Evolutionary conservation across 345 rosid species (phyloP), one percentile per base, ranked within the genome.

Genomic region (Brassica incana): DNA sequence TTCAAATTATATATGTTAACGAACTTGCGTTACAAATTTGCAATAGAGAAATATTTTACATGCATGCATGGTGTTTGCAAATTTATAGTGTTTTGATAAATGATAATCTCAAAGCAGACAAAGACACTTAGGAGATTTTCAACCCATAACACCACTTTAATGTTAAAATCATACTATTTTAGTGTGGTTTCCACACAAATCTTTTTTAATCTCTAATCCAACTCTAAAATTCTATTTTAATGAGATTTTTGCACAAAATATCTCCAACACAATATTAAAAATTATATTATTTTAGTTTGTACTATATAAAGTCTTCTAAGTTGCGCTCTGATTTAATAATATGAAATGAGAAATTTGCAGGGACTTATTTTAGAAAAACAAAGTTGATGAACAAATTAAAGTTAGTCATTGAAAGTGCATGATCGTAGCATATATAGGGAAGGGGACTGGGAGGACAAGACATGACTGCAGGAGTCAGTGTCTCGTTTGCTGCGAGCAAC

Each of bases 401-500:
- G 25, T 23, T 20, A 15, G 25, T 33, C 6, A 18, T n/a, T 23
- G 16, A 45, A 50, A n/a, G 58, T 43, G 71, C 45, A 33, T 79
- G 74, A 36, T 62, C 59, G 27, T 61, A 73, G 74, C 48, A 40
- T 40, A 40, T 8, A 23, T n/a, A 71, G 61, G 61, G 74, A 29
- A 29, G 32, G 32, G 32, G 32, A 29, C 32, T 29, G 32, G 32
- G 32, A 29, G 52, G 76, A 80, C 79, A 54, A 15, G 25, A 80
- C 76, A 75, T 75, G 60, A 40, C 83, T 80, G 83, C 83, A 75
- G 10, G 58, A 36, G 76, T 80, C 72, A 74, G 75, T 62, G 61
- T 70, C 62, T 75, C 79, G 79, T 63, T 74, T 69, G 40, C 40
- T 63, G 58, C 82, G 36, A 79, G 65, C 67, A 48, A 74, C 82